Base-by-base conservation (phyloP, 2,329 filamentous ascomycete genomes). In the Botrytis tulipae region DNA sequence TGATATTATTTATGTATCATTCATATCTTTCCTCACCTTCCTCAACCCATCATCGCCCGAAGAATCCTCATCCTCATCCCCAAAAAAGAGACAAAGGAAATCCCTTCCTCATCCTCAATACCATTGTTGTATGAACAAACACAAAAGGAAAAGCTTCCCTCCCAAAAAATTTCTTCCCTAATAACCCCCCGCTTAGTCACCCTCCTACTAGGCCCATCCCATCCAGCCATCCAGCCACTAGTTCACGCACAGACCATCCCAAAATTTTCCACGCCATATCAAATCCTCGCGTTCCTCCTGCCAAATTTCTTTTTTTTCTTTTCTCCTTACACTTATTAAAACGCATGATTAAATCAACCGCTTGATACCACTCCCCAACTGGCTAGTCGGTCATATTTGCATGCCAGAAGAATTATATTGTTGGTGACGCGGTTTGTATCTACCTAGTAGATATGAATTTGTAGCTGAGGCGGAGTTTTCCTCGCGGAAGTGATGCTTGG, bases 341-440 rank as follows among this genome's bases (percentile, higher is more conserved):
- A 59, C 60, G 73, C 78, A 80, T 77, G 76, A 72, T 78, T 77
- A 79, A 72, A 78, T 79, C 78, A 79, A 79, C 74, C 78, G 71
- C 77, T 77, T 75, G 74, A 74, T 65, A 67, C 75, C 75, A 76
- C 60, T 77, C 75, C 74, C 65, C 76, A 74, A 79, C 76, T 78
- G 78, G 73, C 73, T 77, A 75, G 73, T 70, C 74, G 78, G 74
- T 80, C 78, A 80, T 78, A 78, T 78, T 78, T 78, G 75, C 76
- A 76, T 80, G 78, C 78, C 71, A 78, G 70, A 80, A 73, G 73
- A 48, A 78, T 59, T 61, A 76, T 44, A 59, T 12, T 48, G 60
- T 35, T 42, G 42, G 71, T 44, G 71, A 72, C n/a, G 71, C 62
- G n/a, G 32, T 67, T 48, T 22, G 29, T 59, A 67, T 44, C 32